Base-by-base conservation (phyloP, 305 asterid species). In the Caryopteris hybrid region DNA sequence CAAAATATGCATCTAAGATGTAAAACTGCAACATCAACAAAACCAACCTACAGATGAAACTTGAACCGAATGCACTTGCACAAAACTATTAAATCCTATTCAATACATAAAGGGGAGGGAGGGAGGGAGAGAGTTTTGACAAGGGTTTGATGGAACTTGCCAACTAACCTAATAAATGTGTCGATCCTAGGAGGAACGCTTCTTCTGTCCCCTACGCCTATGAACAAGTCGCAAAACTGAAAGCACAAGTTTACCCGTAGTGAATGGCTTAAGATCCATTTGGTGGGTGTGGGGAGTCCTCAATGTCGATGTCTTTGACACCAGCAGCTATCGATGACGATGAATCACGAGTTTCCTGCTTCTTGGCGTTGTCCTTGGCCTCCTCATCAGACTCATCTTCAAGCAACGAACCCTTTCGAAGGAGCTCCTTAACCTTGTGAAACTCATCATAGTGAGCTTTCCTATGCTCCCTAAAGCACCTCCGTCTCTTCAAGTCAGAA, bases 381-480 rank as follows among this genome's bases (percentile, higher is more conserved):
- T 85, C 95, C 43, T 84, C 86, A 10, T 84, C 85, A 7, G 83
- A 81, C 42, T 78, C 85, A 3, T 79, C 83, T 54, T 86, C 86
- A 7, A 66, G 68, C 7, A 74, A 73, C n/a, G 97, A 78, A 12
- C 89, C 90, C 17, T 73, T 62, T 45, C 76, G 77, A 38, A 78
- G 86, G 63, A 78, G 86, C 70, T 92, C 96, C 76, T 65, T 89
- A 74, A 87, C 87, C 73, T 81, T 86, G 65, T 58, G 86, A 72
- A 85, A 92, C 81, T 92, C 98, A 17, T 92, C 95, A 56, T 92
- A 92, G 75, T 92, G 98, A 61, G 85, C 95, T 75, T 87, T 88
- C 69, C 98, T 80, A n/a, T 84, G 96, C 82, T 87, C 95, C 81
- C 79, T 80, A 56, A 92, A 92, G 88, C 74, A 79, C 74, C 67